phyloP scores from a whole-genome alignment of 257 asterid species.

The Datura wrightii region DNA sequence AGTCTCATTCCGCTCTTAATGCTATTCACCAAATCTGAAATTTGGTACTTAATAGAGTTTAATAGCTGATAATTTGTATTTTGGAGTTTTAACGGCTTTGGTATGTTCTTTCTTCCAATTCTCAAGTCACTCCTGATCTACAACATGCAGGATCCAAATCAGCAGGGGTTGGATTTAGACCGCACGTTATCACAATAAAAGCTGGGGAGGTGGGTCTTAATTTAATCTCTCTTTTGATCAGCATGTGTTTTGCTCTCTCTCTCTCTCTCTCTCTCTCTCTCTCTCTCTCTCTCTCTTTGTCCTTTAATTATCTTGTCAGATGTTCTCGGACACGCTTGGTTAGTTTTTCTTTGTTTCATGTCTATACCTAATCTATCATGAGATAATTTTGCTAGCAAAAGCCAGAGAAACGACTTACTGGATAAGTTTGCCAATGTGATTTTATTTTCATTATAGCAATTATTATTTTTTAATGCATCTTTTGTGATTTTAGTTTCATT shows the following conservation, averaged over 20 bases:
- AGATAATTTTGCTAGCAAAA: no score
- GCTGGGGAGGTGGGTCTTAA: constrained; percentile 37
- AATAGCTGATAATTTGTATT: constrained; percentile 20
- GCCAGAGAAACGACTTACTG: no score
- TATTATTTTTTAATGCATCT: no score
- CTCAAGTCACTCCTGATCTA: constrained; percentile 5
- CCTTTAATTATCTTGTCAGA: neutral
- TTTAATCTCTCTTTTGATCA: neutral
- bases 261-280: neutral
- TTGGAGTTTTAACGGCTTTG: constrained; percentile 12
- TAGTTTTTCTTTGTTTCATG: neutral
- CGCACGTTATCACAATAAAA: constrained; percentile 31
- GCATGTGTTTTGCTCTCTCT: constrained; percentile 5
- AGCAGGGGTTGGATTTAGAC: constrained; percentile 32
- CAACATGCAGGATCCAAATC: constrained; percentile 33
- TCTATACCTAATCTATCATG: neutral
- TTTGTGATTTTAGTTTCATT: no score
- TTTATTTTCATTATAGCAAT: no score
- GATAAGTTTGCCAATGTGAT: no score
- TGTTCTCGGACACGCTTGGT: neutral
- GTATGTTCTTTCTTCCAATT: constrained; percentile 14
- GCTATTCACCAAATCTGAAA: neutral
- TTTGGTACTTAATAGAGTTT: neutral
- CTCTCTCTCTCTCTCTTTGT: neutral
- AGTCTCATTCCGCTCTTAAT: neutral